Evolutionary conservation across 2,329 filamentous ascomycete species (phyloP), one percentile per base, ranked within the genome.

Genomic region (Alternaria metachromatica): DNA sequence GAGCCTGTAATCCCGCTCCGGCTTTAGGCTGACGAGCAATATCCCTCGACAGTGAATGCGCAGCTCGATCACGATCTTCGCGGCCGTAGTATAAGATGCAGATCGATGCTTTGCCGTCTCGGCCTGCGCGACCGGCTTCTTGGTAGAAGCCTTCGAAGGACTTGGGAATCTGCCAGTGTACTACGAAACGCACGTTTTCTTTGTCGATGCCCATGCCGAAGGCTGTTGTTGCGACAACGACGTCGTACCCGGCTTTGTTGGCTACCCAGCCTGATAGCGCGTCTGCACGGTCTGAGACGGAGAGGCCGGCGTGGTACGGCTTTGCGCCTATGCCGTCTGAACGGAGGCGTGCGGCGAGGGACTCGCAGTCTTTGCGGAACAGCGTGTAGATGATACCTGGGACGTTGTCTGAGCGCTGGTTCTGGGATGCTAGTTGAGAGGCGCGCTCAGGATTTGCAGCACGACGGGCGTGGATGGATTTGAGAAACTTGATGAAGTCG

Each of bases 121-220:
- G 88, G 0, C 95, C 95, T 6, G 94, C 95, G 43, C 95, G 91
- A 0, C 95, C 95, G 2, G 93, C 94, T 84, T 98, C 95, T 81
- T 98, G 95, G 74, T 97, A 97, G 77, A 96, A 97, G 1, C 94
- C 93, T 78, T 98, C 95, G 77, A 98, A 97, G 4, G 92, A 96
- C 76, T 97, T 96, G 10, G 95, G 93, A 10, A 97, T 86, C 63
- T 93, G 92, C 94, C 95, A 98, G 80, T 98, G 95, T 2, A 96
- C 89, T 1, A 98, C 94, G 73, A 97, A 97, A 3, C 95, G 91
- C 11, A 98, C 95, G 71, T 97, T 91, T 56, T 96, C 89, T 80
- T 97, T 97, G 80, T 98, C 94, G 68, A 98, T 97, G 25, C 95
- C 95, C 95, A 98, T 98, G 3, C 95, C 95, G 74, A 98, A 98